Percentiles rank a stretch among this genome's conserved stretches.
phyloP scores from a whole-genome alignment of 2,329 filamentous ascomycete genomes.

The Fusarium heterosporum region DNA sequence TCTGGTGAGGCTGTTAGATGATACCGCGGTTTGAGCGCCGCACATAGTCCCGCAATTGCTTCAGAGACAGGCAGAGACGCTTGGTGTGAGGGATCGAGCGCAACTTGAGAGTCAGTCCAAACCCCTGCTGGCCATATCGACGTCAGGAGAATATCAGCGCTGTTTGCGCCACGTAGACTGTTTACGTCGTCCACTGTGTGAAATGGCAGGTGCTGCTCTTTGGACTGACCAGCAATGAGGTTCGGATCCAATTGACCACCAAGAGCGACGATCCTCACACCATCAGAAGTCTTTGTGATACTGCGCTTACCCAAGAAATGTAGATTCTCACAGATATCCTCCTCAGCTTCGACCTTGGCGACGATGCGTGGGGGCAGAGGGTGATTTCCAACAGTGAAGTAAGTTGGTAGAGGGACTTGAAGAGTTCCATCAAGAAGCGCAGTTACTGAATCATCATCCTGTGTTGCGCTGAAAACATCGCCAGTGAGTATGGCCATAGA shows the following conservation, averaged over 20 bases:
- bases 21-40: slow-evolving; percentile 87
- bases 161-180: slow-evolving; percentile 78
- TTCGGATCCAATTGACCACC: slow-evolving; percentile 77
- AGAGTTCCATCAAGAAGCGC: slow-evolving; percentile 80
- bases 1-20: slow-evolving; percentile 79
- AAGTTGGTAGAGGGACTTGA: slow-evolving; percentile 82
- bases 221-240: slow-evolving; percentile 71
- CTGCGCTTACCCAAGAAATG: slow-evolving; percentile 90
- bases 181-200: slow-evolving; percentile 84
- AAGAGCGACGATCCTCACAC: slow-evolving; percentile 86
- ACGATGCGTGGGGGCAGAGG: slow-evolving; percentile 78
- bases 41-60: slow-evolving; percentile 81
- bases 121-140: slow-evolving; percentile 85
- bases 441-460: slow-evolving; percentile 69
- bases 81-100: slow-evolving; percentile 65
- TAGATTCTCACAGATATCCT: slow-evolving; percentile 87
- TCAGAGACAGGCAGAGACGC: slow-evolving; percentile 66
- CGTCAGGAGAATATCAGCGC: slow-evolving; percentile 88
- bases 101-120: slow-evolving; percentile 73
- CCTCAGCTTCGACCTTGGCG: slow-evolving; percentile 78
- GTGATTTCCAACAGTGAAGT: slow-evolving; percentile 84
- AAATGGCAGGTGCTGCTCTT: slow-evolving; percentile 79
- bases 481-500: slow-evolving; percentile 86
- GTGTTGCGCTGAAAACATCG: slow-evolving; percentile 77
- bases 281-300: slow-evolving; percentile 89